A percentile compares a stretch with the other conserved stretches of the same genome.
Conservation (phyloP, 257 asterid genomes). For the Solanum piurae region DNA sequence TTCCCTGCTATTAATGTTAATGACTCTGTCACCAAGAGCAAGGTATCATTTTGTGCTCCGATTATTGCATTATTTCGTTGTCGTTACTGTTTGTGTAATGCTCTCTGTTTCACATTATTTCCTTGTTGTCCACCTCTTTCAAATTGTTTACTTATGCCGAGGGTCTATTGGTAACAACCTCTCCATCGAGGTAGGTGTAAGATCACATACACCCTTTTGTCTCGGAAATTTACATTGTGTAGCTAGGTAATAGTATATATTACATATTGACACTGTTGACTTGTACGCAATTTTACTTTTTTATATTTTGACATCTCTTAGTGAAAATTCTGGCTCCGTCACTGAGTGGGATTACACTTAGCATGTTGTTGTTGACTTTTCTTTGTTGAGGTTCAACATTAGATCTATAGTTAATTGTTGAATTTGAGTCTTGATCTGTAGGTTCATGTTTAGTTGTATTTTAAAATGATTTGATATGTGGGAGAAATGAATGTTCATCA, state of each 20-base stretch:
- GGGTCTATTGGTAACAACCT: not conserved
- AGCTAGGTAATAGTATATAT: not conserved
- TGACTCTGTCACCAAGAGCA: conserved; percentile 91
- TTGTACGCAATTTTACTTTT: not conserved
- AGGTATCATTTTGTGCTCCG: conserved; percentile 25
- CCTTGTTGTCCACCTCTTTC: not conserved
- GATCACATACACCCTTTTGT: not conserved
- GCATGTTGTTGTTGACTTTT: not conserved
- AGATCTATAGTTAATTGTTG: not conserved
- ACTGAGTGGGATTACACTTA: not conserved
- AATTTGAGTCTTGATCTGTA: not conserved
- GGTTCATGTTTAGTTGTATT: not conserved
- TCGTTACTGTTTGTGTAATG: not conserved
- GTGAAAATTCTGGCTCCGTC: not conserved
- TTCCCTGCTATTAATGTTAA: conserved; percentile 84
- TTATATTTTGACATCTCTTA: not conserved
- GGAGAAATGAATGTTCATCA: not conserved
- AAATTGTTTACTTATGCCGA: not conserved
- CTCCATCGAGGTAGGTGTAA: not conserved
- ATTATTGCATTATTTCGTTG: not conserved
- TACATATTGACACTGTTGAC: not conserved
- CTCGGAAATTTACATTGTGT: not conserved
- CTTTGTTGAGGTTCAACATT: not conserved
- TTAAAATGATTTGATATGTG: not conserved
- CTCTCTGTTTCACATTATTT: not conserved